Conservation (phyloP, 306 rosid species). For the Medicago lupulina region DNA sequence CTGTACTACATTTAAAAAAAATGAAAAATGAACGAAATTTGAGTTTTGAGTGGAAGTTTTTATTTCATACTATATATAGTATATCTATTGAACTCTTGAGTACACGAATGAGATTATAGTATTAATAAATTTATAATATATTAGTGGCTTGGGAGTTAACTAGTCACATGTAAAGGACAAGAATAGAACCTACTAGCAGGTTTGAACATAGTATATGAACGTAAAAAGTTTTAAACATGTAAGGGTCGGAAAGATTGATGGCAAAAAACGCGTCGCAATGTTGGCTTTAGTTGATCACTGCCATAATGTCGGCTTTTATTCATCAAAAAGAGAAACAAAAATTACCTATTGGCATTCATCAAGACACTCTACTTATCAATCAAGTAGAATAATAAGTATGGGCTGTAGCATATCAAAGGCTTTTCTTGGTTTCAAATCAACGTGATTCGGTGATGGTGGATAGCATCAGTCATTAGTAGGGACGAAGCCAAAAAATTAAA, state of each 20-base stretch:
- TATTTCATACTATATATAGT: not conserved
- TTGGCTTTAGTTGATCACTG: not conserved
- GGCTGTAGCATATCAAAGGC: too few species aligned
- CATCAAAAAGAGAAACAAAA: not conserved
- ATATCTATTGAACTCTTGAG: not conserved
- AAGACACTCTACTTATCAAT: not conserved
- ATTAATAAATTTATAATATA: not conserved
- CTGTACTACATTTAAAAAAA: not conserved
- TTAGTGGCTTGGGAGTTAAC: not conserved
- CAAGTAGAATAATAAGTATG: too few species aligned
- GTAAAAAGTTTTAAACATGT: not conserved
- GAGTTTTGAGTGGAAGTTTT: not conserved
- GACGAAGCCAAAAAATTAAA: too few species aligned
- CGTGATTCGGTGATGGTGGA: too few species aligned
- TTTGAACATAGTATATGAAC: not conserved
- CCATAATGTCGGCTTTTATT: not conserved
- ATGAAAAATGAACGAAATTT: not conserved
- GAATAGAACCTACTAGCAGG: not conserved
- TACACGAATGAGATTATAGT: not conserved
- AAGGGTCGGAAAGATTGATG: not conserved
- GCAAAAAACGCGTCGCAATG: conserved; percentile 1
- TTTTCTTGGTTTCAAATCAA: too few species aligned
- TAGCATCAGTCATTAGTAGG: too few species aligned
- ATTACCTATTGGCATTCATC: not conserved
- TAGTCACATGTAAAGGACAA: not conserved